Evolutionary conservation across 768 basidiomycete species (phyloP), one percentile per base, ranked within the genome.

Genomic region (Kwoniella sp.): DNA sequence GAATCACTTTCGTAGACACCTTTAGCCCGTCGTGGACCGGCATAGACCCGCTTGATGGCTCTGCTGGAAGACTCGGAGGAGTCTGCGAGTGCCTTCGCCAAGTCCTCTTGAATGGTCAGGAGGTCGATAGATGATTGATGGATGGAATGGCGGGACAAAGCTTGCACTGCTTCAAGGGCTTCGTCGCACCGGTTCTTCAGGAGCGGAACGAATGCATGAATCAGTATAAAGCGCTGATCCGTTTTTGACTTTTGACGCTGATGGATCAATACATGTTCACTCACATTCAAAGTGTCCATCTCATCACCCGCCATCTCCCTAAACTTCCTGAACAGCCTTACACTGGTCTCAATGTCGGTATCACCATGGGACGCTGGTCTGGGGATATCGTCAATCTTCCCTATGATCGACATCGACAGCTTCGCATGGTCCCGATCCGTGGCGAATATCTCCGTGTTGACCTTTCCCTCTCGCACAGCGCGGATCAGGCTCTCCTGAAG

Each of bases 401-500:
- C 55, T 17, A 57, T 25, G 22, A 61, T 30, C 28, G 56, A 51
- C 50, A 54, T 54, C 8, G 61, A 63, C 29, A 69, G 61, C 37
- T 59, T 65, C 17, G 23, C 17, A 4, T 58, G 38, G 13, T 55
- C 13, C 17, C 29, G 22, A n/a, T 53, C 58, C n/a, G 52, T n/a
- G 8, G 23, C 30, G 11, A 52, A 28, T 12, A 63, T 34, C 29
- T 71, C 68, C 12, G 71, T 58, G 31, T 56, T 61, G 58, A 74
- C 69, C 38, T 61, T 70, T 1, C 74, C 75, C 31, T 73, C 75
- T 48, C 57, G 60, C 22, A 53, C 68, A 1, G 90, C 89, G 70
- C 85, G 86, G 15, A 89, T 86, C 29, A 97, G 79, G 55, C 94
- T 91, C 66, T 89, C 87, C 76, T 97, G 93, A 37, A 98, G 80